A percentile compares a stretch with the other conserved stretches of the same genome.
These are phyloP conservation scores for Fusarium sp. DNA, from an alignment of 2,329 filamentous ascomycete species.

Conservation along the genomic window DNA sequence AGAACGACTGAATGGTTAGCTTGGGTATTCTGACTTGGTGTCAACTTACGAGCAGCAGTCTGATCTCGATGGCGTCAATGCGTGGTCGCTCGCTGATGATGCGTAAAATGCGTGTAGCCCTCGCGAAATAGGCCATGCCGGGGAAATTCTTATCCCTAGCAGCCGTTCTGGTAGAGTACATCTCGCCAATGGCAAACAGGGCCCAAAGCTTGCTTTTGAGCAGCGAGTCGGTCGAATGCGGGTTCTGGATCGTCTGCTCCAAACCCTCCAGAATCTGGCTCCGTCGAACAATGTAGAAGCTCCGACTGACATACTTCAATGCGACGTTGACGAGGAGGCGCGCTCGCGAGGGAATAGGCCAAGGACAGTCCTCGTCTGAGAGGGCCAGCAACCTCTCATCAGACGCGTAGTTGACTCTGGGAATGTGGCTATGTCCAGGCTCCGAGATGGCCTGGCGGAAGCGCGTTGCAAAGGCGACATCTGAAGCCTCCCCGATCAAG, in stretches of 20 bases:
- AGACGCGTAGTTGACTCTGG: constrained; percentile 47
- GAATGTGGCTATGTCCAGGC: constrained; percentile 46
- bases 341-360: constrained; percentile 50
- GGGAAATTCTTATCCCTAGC: constrained; percentile 51
- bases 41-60: constrained; percentile 54
- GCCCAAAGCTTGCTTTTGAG: constrained; percentile 54
- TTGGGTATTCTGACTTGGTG: rapidly evolving
- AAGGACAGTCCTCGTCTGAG: constrained; percentile 47
- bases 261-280: constrained; percentile 51
- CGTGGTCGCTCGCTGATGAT: constrained; percentile 54
- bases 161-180: constrained; percentile 53
- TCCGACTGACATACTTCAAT: constrained; percentile 51
- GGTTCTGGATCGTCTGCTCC: constrained; percentile 50
- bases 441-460: constrained; percentile 49
- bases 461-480: constrained; percentile 50
- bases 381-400: constrained; percentile 45
- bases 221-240: constrained; percentile 46
- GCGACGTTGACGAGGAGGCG: constrained; percentile 49
- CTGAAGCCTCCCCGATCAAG: constrained; percentile 50
- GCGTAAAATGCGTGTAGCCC: constrained; percentile 51
- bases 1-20: constrained; percentile 50
- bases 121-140: constrained; percentile 54
- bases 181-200: constrained; percentile 57
- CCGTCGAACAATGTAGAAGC: constrained; percentile 54
- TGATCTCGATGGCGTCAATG: constrained; percentile 55